Conservation (phyloP, 768 basidiomycete genomes). For the Mycena filopes region DNA sequence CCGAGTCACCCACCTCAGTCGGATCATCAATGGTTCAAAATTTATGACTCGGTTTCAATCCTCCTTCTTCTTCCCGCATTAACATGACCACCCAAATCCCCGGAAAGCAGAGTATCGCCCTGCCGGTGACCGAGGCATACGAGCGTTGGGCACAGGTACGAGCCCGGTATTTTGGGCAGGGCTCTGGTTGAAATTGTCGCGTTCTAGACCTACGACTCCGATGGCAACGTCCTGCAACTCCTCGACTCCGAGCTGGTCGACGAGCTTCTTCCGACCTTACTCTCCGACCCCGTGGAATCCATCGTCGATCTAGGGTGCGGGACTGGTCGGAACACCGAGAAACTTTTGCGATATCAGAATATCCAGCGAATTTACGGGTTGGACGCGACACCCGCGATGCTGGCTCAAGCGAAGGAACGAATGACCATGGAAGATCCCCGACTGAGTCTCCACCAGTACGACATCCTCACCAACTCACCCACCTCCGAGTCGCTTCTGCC, state of each 20-base stretch:
- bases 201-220: constrained; percentile 6
- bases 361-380: constrained; percentile 12
- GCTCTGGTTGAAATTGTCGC: no score
- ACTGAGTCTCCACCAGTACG: constrained; percentile 2
- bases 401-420: constrained; percentile 5
- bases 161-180: no score
- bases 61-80: no score
- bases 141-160: constrained; percentile 19
- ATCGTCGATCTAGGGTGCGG: constrained; percentile 28
- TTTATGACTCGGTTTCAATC: no score
- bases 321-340: constrained; percentile 25
- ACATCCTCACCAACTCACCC: constrained; percentile 10
- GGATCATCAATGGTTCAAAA: no score
- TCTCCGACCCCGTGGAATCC: constrained; percentile 3
- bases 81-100: background rate
- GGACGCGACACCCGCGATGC: constrained; percentile 24
- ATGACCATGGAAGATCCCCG: constrained; percentile 11
- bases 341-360: constrained; percentile 14
- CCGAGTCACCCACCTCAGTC: no score
- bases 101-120: background rate
- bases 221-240: background rate
- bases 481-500: constrained; percentile 9
- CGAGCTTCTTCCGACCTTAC: constrained; percentile 2
- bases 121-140: constrained; percentile 19
- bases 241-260: constrained; percentile 2